A percentile compares a stretch with the other conserved stretches of the same genome.
phyloP scores from a whole-genome alignment of 257 asterid genomes.

The Nicotiana undulata region DNA sequence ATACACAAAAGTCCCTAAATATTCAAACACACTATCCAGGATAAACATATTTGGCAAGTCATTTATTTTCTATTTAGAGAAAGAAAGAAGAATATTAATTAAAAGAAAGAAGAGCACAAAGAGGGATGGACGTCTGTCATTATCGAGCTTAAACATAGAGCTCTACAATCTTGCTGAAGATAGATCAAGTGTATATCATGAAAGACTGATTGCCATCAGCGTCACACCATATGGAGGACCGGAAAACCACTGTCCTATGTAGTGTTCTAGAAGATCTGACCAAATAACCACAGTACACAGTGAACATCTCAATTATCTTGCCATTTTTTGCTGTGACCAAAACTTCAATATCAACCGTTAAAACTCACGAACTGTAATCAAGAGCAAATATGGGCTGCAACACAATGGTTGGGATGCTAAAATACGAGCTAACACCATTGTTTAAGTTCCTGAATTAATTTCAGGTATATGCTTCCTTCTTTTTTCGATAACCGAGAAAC shows the following conservation, averaged over 20 bases:
- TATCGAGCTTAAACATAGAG: background rate
- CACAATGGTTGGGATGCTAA: background rate
- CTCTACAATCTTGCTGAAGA: background rate
- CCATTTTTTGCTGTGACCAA: background rate
- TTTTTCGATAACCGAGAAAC: background rate
- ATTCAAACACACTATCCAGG: background rate
- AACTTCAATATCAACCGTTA: background rate
- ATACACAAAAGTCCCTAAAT: background rate
- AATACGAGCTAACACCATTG: background rate
- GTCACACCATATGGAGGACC: background rate
- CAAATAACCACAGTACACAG: background rate
- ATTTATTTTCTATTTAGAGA: background rate
- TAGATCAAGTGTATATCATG: background rate
- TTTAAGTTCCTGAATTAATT: background rate
- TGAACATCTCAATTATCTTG: background rate
- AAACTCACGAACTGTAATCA: background rate
- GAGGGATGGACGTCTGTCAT: background rate
- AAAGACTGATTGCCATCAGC: background rate
- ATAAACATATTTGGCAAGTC: background rate
- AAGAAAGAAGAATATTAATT: background rate
- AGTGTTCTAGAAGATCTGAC: background rate
- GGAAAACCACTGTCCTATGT: background rate
- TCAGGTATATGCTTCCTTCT: background rate
- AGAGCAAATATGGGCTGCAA: background rate
- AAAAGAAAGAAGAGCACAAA: background rate